Evolutionary conservation across 2,329 filamentous ascomycete species (phyloP).

Genomic region (Cryphonectria naterciae): DNA sequence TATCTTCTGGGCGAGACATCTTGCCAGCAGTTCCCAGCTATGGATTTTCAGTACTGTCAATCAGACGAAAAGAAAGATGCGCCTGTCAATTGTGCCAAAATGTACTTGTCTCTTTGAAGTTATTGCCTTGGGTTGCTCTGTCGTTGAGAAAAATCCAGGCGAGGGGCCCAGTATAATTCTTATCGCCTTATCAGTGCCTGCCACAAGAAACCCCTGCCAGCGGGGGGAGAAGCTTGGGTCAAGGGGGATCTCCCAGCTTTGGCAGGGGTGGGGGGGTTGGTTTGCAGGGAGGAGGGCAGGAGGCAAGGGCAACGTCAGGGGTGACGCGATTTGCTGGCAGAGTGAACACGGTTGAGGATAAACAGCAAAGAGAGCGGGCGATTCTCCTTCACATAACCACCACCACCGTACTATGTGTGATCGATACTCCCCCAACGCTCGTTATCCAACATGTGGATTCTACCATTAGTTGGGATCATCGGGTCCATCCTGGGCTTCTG

Average conservation of each 20-base stretch:
- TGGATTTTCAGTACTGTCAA: not conserved
- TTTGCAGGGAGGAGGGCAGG: not conserved
- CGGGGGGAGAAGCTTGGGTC: not conserved
- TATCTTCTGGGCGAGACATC: slow-evolving; percentile 98
- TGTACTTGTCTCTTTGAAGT: not conserved
- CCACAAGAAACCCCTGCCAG: not conserved
- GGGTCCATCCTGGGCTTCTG: slow-evolving; percentile 87
- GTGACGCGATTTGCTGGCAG: slow-evolving; percentile 25
- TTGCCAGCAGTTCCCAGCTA: not conserved
- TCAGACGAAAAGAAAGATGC: not conserved
- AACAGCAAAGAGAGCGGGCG: not conserved
- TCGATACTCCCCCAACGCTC: not conserved
- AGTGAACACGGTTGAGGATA: slow-evolving; percentile 23
- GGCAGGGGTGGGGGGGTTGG: no score
- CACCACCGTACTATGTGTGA: slow-evolving; percentile 7
- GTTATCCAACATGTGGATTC: slow-evolving; percentile 79
- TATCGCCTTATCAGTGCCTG: slow-evolving; percentile 15
- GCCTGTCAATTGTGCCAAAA: no score
- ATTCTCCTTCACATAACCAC: not conserved
- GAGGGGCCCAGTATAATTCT: not conserved
- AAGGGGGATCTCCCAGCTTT: not conserved
- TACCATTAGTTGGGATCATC: slow-evolving; percentile 87
- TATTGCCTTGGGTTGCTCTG: not conserved
- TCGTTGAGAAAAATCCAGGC: slow-evolving; percentile 6
- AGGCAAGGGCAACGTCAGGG: slow-evolving; percentile 23